Conservation (phyloP, 1,139 yeast genomes). For the Yamadazyma mexicana region DNA sequence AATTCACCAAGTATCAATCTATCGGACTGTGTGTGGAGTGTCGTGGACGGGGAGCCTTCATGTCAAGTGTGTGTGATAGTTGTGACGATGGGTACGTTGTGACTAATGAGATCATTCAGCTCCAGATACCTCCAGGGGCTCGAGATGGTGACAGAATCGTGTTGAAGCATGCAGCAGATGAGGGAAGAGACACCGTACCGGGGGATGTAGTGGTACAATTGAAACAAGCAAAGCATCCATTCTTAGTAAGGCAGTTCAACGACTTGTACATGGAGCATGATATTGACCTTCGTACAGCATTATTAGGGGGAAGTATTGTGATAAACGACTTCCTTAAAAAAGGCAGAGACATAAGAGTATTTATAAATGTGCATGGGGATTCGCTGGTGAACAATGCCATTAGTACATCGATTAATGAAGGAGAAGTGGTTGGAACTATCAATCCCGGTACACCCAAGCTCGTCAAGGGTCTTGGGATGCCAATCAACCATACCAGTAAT, state of each 20-base stretch:
- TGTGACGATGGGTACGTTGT: constrained; percentile 40
- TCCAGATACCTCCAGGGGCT: constrained; percentile 55
- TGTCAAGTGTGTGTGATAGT: constrained; percentile 22
- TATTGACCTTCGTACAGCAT: constrained; percentile 52
- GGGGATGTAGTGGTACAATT: constrained; percentile 63
- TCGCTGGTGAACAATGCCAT: constrained; percentile 20
- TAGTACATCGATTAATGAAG: constrained; percentile 30
- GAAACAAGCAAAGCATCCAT: constrained; percentile 33
- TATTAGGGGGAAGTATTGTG: constrained; percentile 53
- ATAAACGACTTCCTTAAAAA: constrained; percentile 45
- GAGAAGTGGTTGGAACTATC: constrained; percentile 49
- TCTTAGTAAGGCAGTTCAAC: constrained; percentile 49
- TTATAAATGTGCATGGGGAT: constrained; percentile 40
- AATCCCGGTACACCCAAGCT: constrained; percentile 48
- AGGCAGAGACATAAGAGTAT: constrained; percentile 40
- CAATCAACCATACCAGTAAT: constrained; percentile 47
- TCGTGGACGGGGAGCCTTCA: constrained; percentile 31
- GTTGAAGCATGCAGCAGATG: constrained; percentile 62
- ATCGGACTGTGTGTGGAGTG: constrained; percentile 36
- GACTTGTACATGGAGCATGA: constrained; percentile 48
- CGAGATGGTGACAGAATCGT: constrained; percentile 50
- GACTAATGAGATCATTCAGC: constrained; percentile 51
- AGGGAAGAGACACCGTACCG: constrained; percentile 56
- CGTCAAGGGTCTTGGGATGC: constrained; percentile 60
- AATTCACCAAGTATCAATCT: constrained; percentile 36